These are phyloP conservation scores for Fusarium guadeloupense DNA, from an alignment of 2,329 filamentous ascomycete species.

Conservation along the genomic window DNA sequence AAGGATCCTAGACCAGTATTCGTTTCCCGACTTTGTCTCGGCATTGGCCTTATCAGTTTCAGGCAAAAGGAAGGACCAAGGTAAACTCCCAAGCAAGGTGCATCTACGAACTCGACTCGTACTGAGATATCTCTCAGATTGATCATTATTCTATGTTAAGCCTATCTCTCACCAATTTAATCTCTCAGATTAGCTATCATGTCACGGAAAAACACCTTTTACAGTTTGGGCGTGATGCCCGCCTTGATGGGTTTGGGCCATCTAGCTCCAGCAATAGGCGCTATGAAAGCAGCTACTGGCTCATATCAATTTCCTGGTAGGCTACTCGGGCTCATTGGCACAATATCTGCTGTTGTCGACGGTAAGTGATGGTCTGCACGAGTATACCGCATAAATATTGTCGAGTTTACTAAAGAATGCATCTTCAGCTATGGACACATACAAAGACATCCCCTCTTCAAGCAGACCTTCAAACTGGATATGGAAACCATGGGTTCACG, in stretches of 20 bases:
- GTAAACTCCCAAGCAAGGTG: too few species aligned
- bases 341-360: slow-evolving; percentile 17
- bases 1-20: too few species aligned
- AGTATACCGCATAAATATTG: too few species aligned
- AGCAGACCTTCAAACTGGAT: slow-evolving; percentile 6
- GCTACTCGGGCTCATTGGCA: slow-evolving; percentile 12
- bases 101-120: too few species aligned
- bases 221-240: slow-evolving; percentile 23
- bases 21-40: too few species aligned
- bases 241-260: slow-evolving; percentile 18
- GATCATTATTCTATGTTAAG: too few species aligned
- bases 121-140: too few species aligned
- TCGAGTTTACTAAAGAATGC: not conserved
- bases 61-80: too few species aligned
- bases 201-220: slow-evolving; percentile 14
- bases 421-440: slow-evolving; percentile 15
- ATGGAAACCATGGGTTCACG: slow-evolving; percentile 12
- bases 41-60: too few species aligned
- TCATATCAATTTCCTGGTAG: slow-evolving; percentile 13
- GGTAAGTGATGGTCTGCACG: not conserved
- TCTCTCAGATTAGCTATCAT: not conserved
- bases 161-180: too few species aligned
- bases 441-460: slow-evolving; percentile 8
- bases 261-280: slow-evolving; percentile 16
- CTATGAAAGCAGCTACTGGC: slow-evolving; percentile 7